Evolutionary conservation across 768 basidiomycete genomes (phyloP).

Genomic region (Podaxis mareebaensis): DNA sequence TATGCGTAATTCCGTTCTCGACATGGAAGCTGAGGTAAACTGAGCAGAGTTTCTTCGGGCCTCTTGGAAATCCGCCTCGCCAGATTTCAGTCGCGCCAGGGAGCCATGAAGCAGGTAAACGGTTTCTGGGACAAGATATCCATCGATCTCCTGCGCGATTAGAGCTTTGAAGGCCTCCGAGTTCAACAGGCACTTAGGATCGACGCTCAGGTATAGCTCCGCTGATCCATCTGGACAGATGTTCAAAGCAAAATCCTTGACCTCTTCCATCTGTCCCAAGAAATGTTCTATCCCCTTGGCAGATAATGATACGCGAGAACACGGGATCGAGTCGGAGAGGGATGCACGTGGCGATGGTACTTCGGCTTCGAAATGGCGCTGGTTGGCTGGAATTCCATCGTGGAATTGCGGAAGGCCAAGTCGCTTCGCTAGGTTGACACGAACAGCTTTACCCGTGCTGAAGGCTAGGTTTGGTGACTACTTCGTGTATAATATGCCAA

Average conservation of each 20-base stretch:
- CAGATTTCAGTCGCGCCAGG: conserved; percentile 22
- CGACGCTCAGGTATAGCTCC: conserved; percentile 40
- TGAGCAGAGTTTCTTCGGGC: conserved; percentile 30
- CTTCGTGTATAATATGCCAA: neutral
- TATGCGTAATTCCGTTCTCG: conserved; percentile 32
- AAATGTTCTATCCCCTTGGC: conserved; percentile 26
- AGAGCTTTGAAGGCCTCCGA: conserved; percentile 21
- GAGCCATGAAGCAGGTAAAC: conserved; percentile 32
- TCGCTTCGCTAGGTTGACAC: conserved; percentile 43
- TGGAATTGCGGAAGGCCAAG: conserved; percentile 37
- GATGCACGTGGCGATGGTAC: conserved; percentile 31
- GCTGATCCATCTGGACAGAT: conserved; percentile 30
- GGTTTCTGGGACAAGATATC: conserved; percentile 40
- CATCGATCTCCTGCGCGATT: conserved; percentile 31
- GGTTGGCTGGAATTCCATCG: conserved; percentile 32
- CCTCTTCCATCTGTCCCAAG: conserved; percentile 28
- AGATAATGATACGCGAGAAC: conserved; percentile 32
- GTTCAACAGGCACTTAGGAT: conserved; percentile 20
- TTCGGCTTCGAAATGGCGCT: conserved; percentile 43
- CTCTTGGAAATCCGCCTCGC: conserved; percentile 31
- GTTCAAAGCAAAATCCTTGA: conserved; percentile 37
- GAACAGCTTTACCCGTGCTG: conserved; percentile 47
- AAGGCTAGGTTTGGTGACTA: neutral
- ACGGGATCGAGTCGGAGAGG: conserved; percentile 39
- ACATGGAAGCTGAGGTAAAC: conserved; percentile 27